Evolutionary conservation across 805 yeast genomes (phyloP).

Genomic region (Candida taoyuanica): DNA sequence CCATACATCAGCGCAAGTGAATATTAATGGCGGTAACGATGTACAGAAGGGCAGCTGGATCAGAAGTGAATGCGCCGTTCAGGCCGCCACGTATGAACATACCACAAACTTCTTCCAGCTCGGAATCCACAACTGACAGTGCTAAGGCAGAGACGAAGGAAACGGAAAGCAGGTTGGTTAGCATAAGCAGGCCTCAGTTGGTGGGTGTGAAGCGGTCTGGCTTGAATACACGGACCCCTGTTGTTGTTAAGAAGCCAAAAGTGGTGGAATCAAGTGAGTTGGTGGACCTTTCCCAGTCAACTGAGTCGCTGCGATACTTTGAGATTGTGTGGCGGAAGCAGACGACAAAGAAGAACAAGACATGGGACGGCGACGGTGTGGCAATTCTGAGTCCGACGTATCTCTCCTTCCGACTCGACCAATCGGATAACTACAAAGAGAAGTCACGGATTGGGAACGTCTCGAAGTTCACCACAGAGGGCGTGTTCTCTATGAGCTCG

Average conservation of each 20-base stretch:
- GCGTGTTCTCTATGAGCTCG: slow-evolving; percentile 45
- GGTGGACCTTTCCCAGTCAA: background rate
- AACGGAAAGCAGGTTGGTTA: background rate
- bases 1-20: too few species aligned
- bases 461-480: slow-evolving; percentile 30
- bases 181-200: background rate
- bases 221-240: background rate
- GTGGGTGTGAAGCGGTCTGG: background rate
- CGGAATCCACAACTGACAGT: background rate
- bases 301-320: slow-evolving; percentile 14
- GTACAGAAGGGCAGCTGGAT: slow-evolving; percentile 8
- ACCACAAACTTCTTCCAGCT: slow-evolving; percentile 1
- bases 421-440: slow-evolving; percentile 30
- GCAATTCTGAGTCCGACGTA: slow-evolving; percentile 31
- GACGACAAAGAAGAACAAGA: slow-evolving; percentile 73
- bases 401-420: slow-evolving; percentile 31
- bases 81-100: slow-evolving; percentile 16
- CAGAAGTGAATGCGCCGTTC: slow-evolving; percentile 13
- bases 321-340: slow-evolving; percentile 48
- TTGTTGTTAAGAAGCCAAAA: background rate
- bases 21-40: slow-evolving; percentile 2
- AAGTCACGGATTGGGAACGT: slow-evolving; percentile 14
- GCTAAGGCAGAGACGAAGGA: background rate
- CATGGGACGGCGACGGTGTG: slow-evolving; percentile 93
- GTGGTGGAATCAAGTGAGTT: background rate